Percentiles rank a stretch among this genome's conserved stretches.
Evolutionary conservation across 73 alveolate species (phyloP).

Genomic region (Durusdinium trenchii): DNA sequence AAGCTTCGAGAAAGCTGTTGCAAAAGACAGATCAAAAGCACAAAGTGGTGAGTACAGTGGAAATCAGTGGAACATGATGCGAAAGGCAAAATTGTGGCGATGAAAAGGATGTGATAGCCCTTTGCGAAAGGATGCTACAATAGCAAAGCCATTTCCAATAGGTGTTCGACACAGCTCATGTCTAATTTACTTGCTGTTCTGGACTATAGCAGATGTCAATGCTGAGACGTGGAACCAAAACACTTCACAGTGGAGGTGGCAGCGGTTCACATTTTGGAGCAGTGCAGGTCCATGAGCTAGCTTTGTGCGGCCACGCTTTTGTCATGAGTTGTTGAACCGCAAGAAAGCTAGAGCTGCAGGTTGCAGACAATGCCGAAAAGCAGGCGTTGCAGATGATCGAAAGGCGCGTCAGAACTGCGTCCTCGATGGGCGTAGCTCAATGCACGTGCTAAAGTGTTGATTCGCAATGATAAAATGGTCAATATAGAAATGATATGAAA

Average conservation of each 20-base stretch:
- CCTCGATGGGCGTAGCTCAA: background rate
- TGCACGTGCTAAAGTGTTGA: background rate
- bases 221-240: background rate
- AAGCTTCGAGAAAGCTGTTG: too few species aligned
- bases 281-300: background rate
- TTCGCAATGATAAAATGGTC: too few species aligned
- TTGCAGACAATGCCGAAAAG: conserved; percentile 29
- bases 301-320: background rate
- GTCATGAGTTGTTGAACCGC: background rate
- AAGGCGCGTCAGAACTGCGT: background rate
- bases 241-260: background rate
- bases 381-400: conserved; percentile 57
- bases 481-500: too few species aligned
- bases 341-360: background rate
- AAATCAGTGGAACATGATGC: too few species aligned
- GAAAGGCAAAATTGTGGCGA: too few species aligned
- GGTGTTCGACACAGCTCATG: too few species aligned
- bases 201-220: background rate
- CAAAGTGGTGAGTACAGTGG: too few species aligned
- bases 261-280: background rate
- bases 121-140: too few species aligned
- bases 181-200: background rate
- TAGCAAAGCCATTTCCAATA: too few species aligned
- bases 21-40: too few species aligned
- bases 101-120: too few species aligned